These are phyloP conservation scores for Pseudoneurospora amorphoporcata DNA, from an alignment of 495 filamentous ascomycete species.

Conservation along the genomic window DNA sequence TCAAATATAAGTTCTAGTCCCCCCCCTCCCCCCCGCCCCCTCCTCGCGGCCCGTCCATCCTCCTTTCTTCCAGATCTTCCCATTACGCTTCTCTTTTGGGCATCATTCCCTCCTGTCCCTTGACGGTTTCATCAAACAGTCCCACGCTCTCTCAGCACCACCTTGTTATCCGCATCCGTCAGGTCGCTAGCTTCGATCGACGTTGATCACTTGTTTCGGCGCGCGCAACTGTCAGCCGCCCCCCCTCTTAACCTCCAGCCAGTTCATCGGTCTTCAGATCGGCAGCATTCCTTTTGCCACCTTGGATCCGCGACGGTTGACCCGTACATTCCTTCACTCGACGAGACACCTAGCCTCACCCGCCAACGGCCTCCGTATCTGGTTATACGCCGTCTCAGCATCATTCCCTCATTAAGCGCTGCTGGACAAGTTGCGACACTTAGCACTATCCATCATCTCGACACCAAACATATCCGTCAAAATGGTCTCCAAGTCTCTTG, in stretches of 20 bases:
- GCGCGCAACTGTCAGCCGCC: slow-evolving; percentile 11
- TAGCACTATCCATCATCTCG: not conserved
- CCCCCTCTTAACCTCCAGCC: slow-evolving; percentile 9
- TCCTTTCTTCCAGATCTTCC: not conserved
- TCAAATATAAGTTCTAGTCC: not conserved
- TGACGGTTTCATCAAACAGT: not conserved
- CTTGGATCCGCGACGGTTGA: slow-evolving; percentile 17
- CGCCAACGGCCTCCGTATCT: not conserved
- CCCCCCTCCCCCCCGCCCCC: not conserved
- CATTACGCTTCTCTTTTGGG: not conserved
- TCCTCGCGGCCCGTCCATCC: not conserved
- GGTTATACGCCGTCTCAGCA: slow-evolving; percentile 7
- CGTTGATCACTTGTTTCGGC: slow-evolving; percentile 2
- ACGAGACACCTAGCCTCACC: slow-evolving; percentile 1
- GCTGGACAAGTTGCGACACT: not conserved
- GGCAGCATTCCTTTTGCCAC: slow-evolving; percentile 29
- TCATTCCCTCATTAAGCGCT: not conserved
- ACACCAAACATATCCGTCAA: not conserved
- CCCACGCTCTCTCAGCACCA: not conserved
- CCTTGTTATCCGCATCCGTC: slow-evolving; percentile 9
- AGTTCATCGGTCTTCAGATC: slow-evolving; percentile 8
- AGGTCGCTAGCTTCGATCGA: slow-evolving; percentile 34
- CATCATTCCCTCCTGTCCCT: slow-evolving; percentile 4
- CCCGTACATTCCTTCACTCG: slow-evolving; percentile 7
- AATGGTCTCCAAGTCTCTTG: slow-evolving; percentile 20